A percentile compares a stretch with the other conserved stretches of the same genome.
Evolutionary conservation across 2,329 filamentous ascomycete genomes (phyloP).

Genomic region (Lasiodiplodia citricola): DNA sequence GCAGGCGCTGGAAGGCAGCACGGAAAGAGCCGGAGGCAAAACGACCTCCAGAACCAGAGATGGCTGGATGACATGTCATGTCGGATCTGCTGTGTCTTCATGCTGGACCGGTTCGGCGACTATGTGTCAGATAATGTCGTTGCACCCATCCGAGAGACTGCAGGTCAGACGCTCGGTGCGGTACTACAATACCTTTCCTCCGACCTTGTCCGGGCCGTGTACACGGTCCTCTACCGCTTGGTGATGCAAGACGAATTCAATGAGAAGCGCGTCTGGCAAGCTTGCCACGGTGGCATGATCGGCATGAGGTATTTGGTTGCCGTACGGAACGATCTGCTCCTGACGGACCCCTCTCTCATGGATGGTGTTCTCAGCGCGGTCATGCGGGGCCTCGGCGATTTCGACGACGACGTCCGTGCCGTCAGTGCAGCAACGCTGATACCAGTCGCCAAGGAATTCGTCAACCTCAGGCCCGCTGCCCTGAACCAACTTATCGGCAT

Average conservation of each 20-base stretch:
- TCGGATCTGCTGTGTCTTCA: constrained; percentile 91
- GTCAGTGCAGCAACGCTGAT: constrained; percentile 97
- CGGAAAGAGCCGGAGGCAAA: constrained; percentile 73
- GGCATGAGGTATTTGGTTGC: constrained; percentile 94
- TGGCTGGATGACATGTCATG: constrained; percentile 98
- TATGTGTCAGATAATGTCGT: constrained; percentile 98
- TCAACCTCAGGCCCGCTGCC: constrained; percentile 77
- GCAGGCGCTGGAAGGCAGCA: constrained; percentile 79
- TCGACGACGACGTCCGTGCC: constrained; percentile 93
- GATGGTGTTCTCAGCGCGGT: constrained; percentile 91
- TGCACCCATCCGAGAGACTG: constrained; percentile 92
- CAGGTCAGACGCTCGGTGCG: constrained; percentile 90
- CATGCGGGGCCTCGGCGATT: constrained; percentile 90
- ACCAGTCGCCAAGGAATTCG: constrained; percentile 94
- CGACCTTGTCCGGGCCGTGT: constrained; percentile 81
- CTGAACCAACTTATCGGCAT: constrained; percentile 87
- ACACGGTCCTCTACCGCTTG: constrained; percentile 82
- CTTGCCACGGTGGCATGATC: constrained; percentile 98
- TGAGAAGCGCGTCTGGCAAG: constrained; percentile 82
- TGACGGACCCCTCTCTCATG: constrained; percentile 83
- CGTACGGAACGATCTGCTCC: constrained; percentile 87
- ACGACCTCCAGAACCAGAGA: constrained; percentile 76
- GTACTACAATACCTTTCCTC: constrained; percentile 82
- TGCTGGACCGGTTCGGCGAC: constrained; percentile 96
- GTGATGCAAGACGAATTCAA: constrained; percentile 88